Conservation (phyloP, 139 green algal species). For the Chlorella sp. region DNA sequence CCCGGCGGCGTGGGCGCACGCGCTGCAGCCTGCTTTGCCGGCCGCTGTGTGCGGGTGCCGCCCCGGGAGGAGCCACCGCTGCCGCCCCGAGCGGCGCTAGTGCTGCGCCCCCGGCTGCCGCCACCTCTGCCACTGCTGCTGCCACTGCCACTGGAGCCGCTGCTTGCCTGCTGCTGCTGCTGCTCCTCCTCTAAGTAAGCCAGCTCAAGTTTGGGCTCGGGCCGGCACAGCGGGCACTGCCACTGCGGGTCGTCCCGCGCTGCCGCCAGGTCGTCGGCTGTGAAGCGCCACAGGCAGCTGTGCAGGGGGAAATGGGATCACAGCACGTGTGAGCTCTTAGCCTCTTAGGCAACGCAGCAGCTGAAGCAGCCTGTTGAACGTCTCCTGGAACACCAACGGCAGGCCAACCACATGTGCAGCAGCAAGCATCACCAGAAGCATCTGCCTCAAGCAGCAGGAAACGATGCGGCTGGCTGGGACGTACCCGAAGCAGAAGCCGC, state of each 20-base stretch:
- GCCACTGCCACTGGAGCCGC: neutral
- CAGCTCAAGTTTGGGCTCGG: neutral
- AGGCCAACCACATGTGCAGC: neutral
- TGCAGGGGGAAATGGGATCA: too few species aligned
- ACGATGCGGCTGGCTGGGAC: too few species aligned
- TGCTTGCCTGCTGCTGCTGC: too few species aligned
- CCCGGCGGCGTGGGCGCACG: too few species aligned
- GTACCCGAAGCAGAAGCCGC: conserved; percentile 20
- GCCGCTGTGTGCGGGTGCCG: too few species aligned
- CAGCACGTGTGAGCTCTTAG: too few species aligned
- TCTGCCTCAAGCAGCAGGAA: neutral
- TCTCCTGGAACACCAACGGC: neutral
- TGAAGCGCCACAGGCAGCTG: conserved; percentile 13
- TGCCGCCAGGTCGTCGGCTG: neutral
- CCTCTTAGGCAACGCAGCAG: too few species aligned
- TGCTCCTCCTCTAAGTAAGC: neutral
- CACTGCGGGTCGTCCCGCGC: neutral
- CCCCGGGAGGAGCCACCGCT: too few species aligned
- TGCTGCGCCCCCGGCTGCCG: neutral
- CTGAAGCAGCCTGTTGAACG: too few species aligned
- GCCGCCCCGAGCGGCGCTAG: too few species aligned
- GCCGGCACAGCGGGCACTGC: conserved; percentile 5
- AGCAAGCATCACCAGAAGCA: neutral
- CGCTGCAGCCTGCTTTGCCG: too few species aligned
- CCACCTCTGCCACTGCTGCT: neutral